These are phyloP conservation scores for Psilocybe sp. DNA, from an alignment of 768 basidiomycete genomes.

Conservation along the genomic window DNA sequence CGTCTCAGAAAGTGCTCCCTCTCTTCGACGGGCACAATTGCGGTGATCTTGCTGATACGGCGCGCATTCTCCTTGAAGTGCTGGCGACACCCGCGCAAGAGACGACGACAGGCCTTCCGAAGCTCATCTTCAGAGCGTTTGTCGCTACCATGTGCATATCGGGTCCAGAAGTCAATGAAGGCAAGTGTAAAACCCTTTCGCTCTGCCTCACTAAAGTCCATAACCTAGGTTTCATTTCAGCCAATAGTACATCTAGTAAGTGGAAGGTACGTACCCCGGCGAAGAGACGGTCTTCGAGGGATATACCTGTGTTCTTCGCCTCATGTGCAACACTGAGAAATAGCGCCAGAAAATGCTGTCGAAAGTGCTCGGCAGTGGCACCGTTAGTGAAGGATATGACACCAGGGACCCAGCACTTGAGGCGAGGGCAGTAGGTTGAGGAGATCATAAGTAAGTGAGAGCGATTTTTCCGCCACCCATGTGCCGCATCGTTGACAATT, in stretches of 20 bases:
- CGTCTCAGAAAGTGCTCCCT: conserved; percentile 15
- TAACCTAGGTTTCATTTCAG: conserved; percentile 25
- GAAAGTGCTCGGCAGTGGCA: conserved; percentile 24
- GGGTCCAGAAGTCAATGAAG: conserved; percentile 23
- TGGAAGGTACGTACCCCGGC: conserved; percentile 13
- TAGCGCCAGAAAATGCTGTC: conserved; percentile 26
- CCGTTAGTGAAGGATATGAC: conserved; percentile 28
- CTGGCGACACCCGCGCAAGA: conserved; percentile 28
- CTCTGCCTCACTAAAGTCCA: conserved; percentile 34
- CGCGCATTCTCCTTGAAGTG: conserved; percentile 28
- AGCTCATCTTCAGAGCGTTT: conserved; percentile 11
- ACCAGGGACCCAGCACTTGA: conserved; percentile 30
- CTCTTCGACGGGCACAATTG: conserved; percentile 16
- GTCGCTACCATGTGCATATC: conserved; percentile 9
- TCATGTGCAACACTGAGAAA: conserved; percentile 24
- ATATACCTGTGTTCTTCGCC: conserved; percentile 7
- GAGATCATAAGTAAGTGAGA: conserved; percentile 27
- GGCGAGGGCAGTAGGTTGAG: conserved; percentile 22
- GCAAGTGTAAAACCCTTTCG: conserved; percentile 25
- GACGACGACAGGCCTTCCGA: conserved; percentile 1
- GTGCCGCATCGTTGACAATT: conserved; percentile 31
- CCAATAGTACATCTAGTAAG: too few relatives aligned
- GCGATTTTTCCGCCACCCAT: conserved; percentile 27
- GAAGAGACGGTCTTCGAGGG: conserved; percentile 12
- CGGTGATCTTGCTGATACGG: conserved; percentile 21